A percentile compares a stretch with the other conserved stretches of the same genome.
phyloP scores from a whole-genome alignment of 2,329 filamentous ascomycete genomes.

The Elsinoe batatas region DNA sequence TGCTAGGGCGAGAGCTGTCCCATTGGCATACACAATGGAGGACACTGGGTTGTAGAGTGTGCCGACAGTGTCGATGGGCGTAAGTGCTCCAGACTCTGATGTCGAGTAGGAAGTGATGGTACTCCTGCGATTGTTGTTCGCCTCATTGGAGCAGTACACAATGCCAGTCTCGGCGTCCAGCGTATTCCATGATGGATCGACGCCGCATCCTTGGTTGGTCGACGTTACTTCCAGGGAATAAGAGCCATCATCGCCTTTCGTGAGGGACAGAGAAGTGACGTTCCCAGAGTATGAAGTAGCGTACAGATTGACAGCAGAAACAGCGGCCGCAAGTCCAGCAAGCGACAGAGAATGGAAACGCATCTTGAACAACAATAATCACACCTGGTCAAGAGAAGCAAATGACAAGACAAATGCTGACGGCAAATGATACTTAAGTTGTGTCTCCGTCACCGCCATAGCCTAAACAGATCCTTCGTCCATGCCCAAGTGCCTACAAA shows the following conservation, averaged over 20 bases:
- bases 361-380: not conserved
- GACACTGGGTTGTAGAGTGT: slow-evolving; percentile 33
- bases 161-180: slow-evolving; percentile 41
- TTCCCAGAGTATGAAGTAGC: slow-evolving; percentile 37
- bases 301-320: slow-evolving; percentile 31
- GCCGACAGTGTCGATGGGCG: slow-evolving; percentile 25
- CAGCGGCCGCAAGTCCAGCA: slow-evolving; percentile 13
- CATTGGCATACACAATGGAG: slow-evolving; percentile 31
- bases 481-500: not conserved
- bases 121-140: slow-evolving; percentile 38
- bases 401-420: too few relatives aligned
- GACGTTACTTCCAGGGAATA: slow-evolving; percentile 36
- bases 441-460: not conserved
- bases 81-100: slow-evolving; percentile 31
- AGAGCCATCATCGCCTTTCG: slow-evolving; percentile 19
- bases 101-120: slow-evolving; percentile 36
- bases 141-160: slow-evolving; percentile 55
- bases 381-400: too few relatives aligned
- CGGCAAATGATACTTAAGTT: not conserved
- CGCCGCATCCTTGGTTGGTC: slow-evolving; percentile 40
- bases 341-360: slow-evolving; percentile 16
- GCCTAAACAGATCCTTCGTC: not conserved
- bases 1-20: slow-evolving; percentile 31
- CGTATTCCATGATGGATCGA: slow-evolving; percentile 52
- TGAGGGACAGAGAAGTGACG: slow-evolving; percentile 33